phyloP scores from a whole-genome alignment of 2,329 filamentous ascomycete genomes.

The Thermoascus crustaceus region DNA sequence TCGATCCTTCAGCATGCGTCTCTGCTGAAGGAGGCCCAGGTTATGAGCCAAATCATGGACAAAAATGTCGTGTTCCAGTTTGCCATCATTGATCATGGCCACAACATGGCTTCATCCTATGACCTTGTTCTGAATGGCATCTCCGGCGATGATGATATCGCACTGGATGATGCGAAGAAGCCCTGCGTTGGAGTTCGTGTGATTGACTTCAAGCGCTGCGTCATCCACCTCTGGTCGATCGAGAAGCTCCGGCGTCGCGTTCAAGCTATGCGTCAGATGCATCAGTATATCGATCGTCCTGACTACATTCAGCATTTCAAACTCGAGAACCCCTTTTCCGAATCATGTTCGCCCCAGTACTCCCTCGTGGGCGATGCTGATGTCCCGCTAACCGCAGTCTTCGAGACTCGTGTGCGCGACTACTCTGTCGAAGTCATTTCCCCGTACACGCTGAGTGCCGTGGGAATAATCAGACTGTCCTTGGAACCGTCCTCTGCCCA shows the following conservation, averaged over 20 bases:
- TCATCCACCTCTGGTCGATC: slow-evolving; percentile 89
- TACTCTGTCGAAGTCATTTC: slow-evolving; percentile 85
- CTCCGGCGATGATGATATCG: slow-evolving; percentile 73
- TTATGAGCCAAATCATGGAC: slow-evolving; percentile 95
- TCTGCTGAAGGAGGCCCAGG: slow-evolving; percentile 86
- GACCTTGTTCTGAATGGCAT: slow-evolving; percentile 92
- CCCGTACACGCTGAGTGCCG: slow-evolving; percentile 80
- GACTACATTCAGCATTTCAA: slow-evolving; percentile 91
- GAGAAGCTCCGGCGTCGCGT: slow-evolving; percentile 85
- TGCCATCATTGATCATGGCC: slow-evolving; percentile 78
- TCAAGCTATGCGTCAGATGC: slow-evolving; percentile 88
- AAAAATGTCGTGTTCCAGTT: slow-evolving; percentile 94
- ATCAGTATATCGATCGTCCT: slow-evolving; percentile 90
- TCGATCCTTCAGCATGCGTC: slow-evolving; percentile 80
- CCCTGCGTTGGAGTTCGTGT: slow-evolving; percentile 87
- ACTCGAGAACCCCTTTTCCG: slow-evolving; percentile 85
- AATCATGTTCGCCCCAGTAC: slow-evolving; percentile 84
- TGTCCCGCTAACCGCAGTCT: slow-evolving; percentile 85
- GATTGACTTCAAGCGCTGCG: slow-evolving; percentile 77
- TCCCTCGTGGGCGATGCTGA: slow-evolving; percentile 89
- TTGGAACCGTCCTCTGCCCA: slow-evolving; percentile 89
- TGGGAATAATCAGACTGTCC: slow-evolving; percentile 84
- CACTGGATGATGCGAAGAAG: slow-evolving; percentile 72
- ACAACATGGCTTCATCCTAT: slow-evolving; percentile 85
- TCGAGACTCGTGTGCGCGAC: slow-evolving; percentile 89